Conservation (phyloP, 2,329 filamentous ascomycete species). For the Colletotrichum tropicicola region DNA sequence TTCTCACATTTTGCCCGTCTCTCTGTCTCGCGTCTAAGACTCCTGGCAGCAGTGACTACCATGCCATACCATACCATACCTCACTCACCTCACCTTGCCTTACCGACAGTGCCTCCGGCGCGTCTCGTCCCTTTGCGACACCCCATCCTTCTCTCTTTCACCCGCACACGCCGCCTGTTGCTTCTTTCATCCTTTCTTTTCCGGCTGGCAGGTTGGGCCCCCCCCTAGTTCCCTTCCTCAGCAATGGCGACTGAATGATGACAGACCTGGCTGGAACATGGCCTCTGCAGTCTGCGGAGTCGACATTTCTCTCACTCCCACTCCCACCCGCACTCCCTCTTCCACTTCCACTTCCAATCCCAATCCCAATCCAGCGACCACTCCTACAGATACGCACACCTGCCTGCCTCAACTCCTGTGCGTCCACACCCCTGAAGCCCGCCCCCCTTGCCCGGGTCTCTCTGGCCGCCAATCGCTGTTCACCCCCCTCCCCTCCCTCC, state of each 20-base stretch:
- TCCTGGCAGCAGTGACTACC: not conserved
- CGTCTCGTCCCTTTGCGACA: not conserved
- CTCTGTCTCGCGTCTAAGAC: not conserved
- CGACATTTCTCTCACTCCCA: slow-evolving; percentile 5
- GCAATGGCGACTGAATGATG: slow-evolving; percentile 24
- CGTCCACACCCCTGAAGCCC: slow-evolving; percentile 5
- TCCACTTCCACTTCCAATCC: slow-evolving; percentile 1
- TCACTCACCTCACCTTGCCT: not conserved
- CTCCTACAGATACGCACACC: not conserved
- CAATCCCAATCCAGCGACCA: slow-evolving; percentile 7
- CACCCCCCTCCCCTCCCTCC: slow-evolving; percentile 1
- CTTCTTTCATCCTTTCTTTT: slow-evolving; percentile 30
- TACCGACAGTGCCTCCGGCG: not conserved
- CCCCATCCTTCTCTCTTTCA: slow-evolving; percentile 20
- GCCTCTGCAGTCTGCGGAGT: not conserved
- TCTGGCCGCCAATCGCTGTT: slow-evolving; percentile 11
- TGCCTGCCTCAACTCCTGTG: not conserved
- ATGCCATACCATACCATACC: not conserved
- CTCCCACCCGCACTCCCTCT: slow-evolving; percentile 7
- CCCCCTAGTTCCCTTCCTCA: slow-evolving; percentile 5
- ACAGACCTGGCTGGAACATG: slow-evolving; percentile 28
- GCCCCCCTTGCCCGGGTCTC: not conserved
- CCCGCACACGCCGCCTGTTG: slow-evolving; percentile 17
- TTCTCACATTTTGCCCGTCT: not conserved
- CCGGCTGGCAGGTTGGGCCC: slow-evolving; percentile 15